A percentile compares a stretch with the other conserved stretches of the same genome.
phyloP scores from a whole-genome alignment of 352 stramenopile genomes.

The Pythium insidiosum region DNA sequence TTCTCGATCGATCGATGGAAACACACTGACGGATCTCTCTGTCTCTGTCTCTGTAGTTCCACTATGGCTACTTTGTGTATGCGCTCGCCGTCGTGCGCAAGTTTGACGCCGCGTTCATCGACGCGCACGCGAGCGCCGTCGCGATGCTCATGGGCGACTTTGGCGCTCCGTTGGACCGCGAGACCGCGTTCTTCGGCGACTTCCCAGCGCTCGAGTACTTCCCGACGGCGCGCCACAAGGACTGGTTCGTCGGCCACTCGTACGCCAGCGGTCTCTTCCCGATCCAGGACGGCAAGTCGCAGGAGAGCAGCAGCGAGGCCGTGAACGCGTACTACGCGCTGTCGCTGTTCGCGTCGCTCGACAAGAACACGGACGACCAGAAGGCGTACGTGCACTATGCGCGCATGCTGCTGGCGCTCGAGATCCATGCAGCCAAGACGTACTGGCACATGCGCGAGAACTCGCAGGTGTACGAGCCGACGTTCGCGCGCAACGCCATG shows the following conservation, averaged over 20 bases:
- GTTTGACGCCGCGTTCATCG: conserved; percentile 67
- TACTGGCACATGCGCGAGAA: conserved; percentile 94
- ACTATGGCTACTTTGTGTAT: too few species aligned
- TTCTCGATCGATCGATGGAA: too few species aligned
- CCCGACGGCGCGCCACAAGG: conserved; percentile 89
- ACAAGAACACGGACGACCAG: conserved; percentile 23
- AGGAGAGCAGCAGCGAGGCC: conserved; percentile 94
- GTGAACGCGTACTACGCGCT: conserved; percentile 95
- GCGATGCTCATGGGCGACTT: conserved; percentile 66
- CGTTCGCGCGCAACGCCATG: conserved; percentile 74
- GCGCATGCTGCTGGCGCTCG: conserved; percentile 86
- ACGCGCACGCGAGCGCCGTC: conserved; percentile 35
- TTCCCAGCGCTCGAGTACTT: conserved; percentile 58
- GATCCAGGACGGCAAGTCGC: conserved; percentile 92
- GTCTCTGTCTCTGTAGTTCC: too few species aligned
- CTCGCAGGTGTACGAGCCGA: conserved; percentile 65
- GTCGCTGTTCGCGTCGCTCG: conserved; percentile 77
- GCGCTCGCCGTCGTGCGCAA: conserved; percentile 68
- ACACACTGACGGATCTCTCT: too few species aligned
- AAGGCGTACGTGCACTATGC: too few species aligned
- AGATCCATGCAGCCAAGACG: conserved; percentile 89
- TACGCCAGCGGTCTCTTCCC: conserved; percentile 94
- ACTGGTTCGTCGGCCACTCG: conserved; percentile 95
- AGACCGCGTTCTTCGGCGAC: conserved; percentile 43
- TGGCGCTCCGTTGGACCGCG: conserved; percentile 34